Evolutionary conservation across 2,329 filamentous ascomycete species (phyloP).

Genomic region (Akanthomyces uredinophilus): DNA sequence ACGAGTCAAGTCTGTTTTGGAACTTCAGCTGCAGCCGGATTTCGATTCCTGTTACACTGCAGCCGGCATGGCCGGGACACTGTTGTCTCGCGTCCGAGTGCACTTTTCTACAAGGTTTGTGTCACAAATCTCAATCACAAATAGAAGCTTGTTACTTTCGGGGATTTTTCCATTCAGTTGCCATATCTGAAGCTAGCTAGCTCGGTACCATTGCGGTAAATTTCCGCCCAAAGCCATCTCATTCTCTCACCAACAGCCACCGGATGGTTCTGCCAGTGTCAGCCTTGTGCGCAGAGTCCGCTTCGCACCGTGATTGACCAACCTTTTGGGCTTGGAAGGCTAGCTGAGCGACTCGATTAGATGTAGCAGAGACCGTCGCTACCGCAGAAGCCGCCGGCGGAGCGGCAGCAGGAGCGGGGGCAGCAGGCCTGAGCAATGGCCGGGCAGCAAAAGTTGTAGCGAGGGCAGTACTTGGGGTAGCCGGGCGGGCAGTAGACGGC

Average conservation of each 20-base stretch:
- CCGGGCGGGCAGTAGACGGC: conserved; percentile 1
- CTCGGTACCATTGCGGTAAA: not conserved
- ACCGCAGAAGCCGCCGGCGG: not conserved
- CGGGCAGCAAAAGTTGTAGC: conserved; percentile 14
- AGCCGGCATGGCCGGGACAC: not conserved
- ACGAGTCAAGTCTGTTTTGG: not conserved
- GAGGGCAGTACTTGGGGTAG: conserved; percentile 9
- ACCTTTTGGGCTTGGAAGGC: not conserved
- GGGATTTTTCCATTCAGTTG: not conserved
- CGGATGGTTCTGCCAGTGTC: not conserved
- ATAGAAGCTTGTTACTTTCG: too few species aligned
- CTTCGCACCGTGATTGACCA: not conserved
- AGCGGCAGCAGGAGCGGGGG: conserved; percentile 13
- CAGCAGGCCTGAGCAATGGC: conserved; percentile 6
- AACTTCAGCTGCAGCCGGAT: not conserved
- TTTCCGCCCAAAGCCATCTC: not conserved
- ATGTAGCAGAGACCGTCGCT: conserved; percentile 12
- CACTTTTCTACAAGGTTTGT: not conserved
- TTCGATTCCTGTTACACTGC: not conserved
- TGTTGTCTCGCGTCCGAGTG: not conserved
- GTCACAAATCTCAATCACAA: not conserved
- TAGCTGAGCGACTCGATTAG: not conserved
- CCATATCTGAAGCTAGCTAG: not conserved
- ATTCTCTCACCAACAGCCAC: not conserved
- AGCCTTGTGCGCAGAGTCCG: not conserved